phyloP scores from a whole-genome alignment of 257 asterid genomes.

The Parsonsia alboflavescens region DNA sequence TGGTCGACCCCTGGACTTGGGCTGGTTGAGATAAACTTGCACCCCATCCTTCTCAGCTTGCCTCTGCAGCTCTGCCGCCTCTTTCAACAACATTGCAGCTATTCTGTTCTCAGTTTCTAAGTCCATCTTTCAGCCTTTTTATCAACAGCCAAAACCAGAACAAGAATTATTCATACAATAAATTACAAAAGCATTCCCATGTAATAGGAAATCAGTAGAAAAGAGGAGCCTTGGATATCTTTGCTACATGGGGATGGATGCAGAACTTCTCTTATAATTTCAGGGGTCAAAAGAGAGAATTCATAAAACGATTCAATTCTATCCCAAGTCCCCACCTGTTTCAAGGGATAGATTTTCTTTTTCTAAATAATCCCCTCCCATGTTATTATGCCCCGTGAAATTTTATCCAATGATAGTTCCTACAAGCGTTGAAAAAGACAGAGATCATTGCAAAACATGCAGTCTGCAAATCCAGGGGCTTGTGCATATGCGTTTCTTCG shows the following conservation, averaged over 20 bases:
- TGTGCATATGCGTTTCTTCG: neutral
- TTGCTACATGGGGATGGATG: neutral
- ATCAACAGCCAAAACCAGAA: neutral
- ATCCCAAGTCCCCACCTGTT: neutral
- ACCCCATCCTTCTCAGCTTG: conserved; percentile 85
- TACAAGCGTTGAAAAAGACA: neutral
- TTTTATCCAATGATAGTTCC: neutral
- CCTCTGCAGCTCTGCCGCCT: conserved; percentile 87
- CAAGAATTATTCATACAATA: neutral
- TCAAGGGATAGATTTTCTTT: neutral
- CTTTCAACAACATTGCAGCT: conserved; percentile 73
- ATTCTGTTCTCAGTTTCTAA: conserved; percentile 84
- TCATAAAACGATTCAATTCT: neutral
- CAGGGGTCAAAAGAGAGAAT: neutral
- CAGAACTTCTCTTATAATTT: too few species aligned
- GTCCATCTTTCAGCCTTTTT: conserved; percentile 49
- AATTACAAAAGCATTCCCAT: neutral
- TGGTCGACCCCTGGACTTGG: conserved; percentile 67
- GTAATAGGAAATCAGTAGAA: neutral
- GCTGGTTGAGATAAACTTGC: conserved; percentile 68
- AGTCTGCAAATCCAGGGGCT: neutral
- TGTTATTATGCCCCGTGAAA: neutral
- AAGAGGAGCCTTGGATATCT: neutral
- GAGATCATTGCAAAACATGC: neutral
- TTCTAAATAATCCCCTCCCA: neutral